These are phyloP conservation scores for Suhomyces bribrorum DNA, from an alignment of 1,139 yeast genomes.

Conservation along the genomic window DNA sequence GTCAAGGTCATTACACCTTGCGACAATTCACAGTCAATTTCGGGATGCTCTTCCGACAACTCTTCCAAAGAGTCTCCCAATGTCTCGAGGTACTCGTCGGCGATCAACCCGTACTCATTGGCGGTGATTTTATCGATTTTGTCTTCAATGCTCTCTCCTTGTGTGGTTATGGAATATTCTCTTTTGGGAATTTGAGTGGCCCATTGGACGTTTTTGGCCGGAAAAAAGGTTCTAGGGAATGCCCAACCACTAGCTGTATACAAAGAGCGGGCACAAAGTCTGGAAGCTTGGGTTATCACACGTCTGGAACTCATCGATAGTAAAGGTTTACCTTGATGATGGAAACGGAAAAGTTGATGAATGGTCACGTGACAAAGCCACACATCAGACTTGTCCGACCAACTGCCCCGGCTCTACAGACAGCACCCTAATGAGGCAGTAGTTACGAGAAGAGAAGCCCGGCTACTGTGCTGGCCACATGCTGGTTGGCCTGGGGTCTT, in stretches of 20 bases:
- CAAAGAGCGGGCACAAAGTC: background rate
- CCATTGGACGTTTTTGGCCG: background rate
- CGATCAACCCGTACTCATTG: constrained; percentile 55
- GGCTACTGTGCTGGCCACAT: too few relatives aligned
- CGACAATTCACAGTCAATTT: constrained; percentile 74
- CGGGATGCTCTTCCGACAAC: constrained; percentile 57
- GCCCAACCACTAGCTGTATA: background rate
- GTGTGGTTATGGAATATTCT: constrained; percentile 36
- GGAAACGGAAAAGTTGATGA: background rate
- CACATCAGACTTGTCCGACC: background rate
- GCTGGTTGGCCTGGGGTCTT: background rate
- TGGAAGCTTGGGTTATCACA: background rate
- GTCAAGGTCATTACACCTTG: constrained; percentile 81
- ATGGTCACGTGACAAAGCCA: background rate
- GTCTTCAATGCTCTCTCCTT: constrained; percentile 53
- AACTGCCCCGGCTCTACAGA: too few relatives aligned
- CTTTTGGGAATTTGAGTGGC: constrained; percentile 2
- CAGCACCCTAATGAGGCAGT: too few relatives aligned
- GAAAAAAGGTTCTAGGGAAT: background rate
- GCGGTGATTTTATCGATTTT: constrained; percentile 49
- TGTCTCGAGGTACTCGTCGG: constrained; percentile 65
- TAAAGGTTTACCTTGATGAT: background rate
- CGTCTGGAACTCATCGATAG: constrained; percentile 2
- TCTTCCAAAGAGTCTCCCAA: constrained; percentile 65
- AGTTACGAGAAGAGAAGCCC: too few relatives aligned